A percentile compares a stretch with the other conserved stretches of the same genome.
phyloP scores from a whole-genome alignment of 1,284 basidiomycete species.

The Exobasidium cylindrosporum region DNA sequence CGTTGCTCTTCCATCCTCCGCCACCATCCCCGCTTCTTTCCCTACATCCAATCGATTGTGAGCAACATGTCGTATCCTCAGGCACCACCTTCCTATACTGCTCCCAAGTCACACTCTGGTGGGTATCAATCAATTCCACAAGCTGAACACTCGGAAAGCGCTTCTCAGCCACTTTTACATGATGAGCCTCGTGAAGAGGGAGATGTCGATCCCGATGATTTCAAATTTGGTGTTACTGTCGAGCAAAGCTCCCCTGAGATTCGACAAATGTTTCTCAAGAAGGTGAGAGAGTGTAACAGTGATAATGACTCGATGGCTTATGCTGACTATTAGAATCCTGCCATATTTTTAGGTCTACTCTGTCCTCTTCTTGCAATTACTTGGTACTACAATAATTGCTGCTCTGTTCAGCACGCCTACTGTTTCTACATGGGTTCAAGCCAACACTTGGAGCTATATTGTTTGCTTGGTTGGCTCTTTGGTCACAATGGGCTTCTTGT shows the following conservation, averaged over 20 bases:
- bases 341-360: conserved; percentile 34
- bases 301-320: conserved; percentile 1
- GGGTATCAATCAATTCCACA: conserved; percentile 22
- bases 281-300: conserved; percentile 18
- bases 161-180: conserved; percentile 9
- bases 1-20: no score
- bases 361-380: conserved; percentile 47
- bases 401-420: conserved; percentile 32
- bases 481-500: conserved; percentile 71
- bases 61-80: conserved; percentile 14
- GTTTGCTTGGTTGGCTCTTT: conserved; percentile 71
- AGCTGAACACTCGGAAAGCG: conserved; percentile 12
- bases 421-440: conserved; percentile 38
- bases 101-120: conserved; percentile 8
- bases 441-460: conserved; percentile 42
- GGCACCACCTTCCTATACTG: conserved; percentile 15
- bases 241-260: conserved; percentile 51
- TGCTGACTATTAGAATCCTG: conserved; percentile 3
- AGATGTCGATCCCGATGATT: conserved; percentile 49
- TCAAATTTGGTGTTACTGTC: conserved; percentile 52
- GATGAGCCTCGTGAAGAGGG: conserved; percentile 20
- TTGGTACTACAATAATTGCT: conserved; percentile 43
- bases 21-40: no score
- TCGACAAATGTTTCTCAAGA: conserved; percentile 47
- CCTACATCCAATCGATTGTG: no score